Percentiles rank a stretch among this genome's conserved stretches.
phyloP scores from a whole-genome alignment of 2,329 filamentous ascomycete species.

The Dactylellina drechsleri region DNA sequence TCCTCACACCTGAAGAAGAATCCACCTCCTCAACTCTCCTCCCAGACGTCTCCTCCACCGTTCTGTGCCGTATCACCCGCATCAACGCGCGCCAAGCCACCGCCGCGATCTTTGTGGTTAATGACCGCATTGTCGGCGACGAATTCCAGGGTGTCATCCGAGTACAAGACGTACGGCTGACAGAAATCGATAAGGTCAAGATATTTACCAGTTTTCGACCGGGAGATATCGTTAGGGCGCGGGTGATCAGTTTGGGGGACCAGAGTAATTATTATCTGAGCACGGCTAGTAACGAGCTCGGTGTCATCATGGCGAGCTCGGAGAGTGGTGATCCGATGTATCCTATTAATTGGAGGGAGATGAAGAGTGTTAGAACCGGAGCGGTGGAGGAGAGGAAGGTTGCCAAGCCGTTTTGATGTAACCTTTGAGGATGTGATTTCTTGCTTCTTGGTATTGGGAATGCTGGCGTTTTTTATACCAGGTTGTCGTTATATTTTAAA shows the following conservation, averaged over 20 bases:
- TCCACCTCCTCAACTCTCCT: conserved; percentile 74
- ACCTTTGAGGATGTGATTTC: neutral
- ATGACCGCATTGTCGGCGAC: conserved; percentile 75
- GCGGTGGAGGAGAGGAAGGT: conserved; percentile 85
- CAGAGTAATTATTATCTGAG: conserved; percentile 95
- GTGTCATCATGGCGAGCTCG: conserved; percentile 83
- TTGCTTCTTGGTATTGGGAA: neutral
- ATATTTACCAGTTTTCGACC: conserved; percentile 91
- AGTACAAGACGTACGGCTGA: conserved; percentile 89
- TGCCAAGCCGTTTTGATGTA: conserved; percentile 73
- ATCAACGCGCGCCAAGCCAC: conserved; percentile 86
- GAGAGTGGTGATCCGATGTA: conserved; percentile 90
- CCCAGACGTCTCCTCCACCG: conserved; percentile 80
- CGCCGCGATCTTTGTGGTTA: conserved; percentile 85
- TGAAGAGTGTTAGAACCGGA: conserved; percentile 83
- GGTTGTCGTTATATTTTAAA: neutral
- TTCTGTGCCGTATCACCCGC: conserved; percentile 85
- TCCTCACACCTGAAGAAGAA: conserved; percentile 63
- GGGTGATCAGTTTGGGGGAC: conserved; percentile 85
- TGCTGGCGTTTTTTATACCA: neutral
- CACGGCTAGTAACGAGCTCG: conserved; percentile 88
- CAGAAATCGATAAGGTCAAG: conserved; percentile 93
- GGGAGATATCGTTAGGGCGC: conserved; percentile 87
- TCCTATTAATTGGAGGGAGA: conserved; percentile 94
- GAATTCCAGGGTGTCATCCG: conserved; percentile 88